A percentile compares a stretch with the other conserved stretches of the same genome.
Evolutionary conservation across 257 asterid genomes (phyloP).

Genomic region (Solanum sparsipilum): DNA sequence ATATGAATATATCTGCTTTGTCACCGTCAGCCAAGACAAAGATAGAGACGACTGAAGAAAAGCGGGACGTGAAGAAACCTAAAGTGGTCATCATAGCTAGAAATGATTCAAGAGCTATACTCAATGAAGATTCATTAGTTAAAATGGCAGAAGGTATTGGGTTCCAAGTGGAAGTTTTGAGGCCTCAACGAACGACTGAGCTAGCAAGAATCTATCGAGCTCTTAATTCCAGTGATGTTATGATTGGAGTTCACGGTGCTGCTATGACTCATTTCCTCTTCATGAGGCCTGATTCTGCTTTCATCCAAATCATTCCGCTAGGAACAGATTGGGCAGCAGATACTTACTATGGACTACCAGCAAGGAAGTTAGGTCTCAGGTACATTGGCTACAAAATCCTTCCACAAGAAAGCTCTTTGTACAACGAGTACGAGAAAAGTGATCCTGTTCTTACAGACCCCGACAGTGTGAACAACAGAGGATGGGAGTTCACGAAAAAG

Average conservation of each 20-base stretch:
- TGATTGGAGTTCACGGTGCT: conserved; percentile 90
- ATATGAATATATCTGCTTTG: not conserved
- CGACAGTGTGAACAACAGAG: conserved; percentile 22
- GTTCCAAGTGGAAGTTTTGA: conserved; percentile 39
- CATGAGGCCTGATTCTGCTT: conserved; percentile 55
- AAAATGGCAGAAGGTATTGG: conserved; percentile 51
- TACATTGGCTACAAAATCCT: conserved; percentile 66
- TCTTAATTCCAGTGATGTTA: conserved; percentile 64
- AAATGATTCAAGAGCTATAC: conserved; percentile 47
- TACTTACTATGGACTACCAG: conserved; percentile 52
- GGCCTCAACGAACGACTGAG: conserved; percentile 47
- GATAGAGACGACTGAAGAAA: not conserved
- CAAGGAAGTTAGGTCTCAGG: conserved; percentile 45
- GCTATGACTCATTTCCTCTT: conserved; percentile 81
- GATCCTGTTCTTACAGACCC: conserved; percentile 55
- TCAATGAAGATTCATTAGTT: conserved; percentile 44
- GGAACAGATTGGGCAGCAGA: conserved; percentile 89
- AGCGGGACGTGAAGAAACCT: conserved; percentile 16
- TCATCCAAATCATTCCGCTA: conserved; percentile 64
- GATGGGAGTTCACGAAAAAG: conserved; percentile 35
- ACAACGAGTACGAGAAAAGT: conserved; percentile 28
- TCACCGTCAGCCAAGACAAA: conserved; percentile 4
- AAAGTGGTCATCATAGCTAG: conserved; percentile 50
- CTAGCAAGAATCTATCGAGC: conserved; percentile 34
- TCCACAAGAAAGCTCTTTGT: conserved; percentile 64